These are phyloP conservation scores for Barbatosphaeria neglecta DNA, from an alignment of 495 filamentous ascomycete species.

Conservation along the genomic window DNA sequence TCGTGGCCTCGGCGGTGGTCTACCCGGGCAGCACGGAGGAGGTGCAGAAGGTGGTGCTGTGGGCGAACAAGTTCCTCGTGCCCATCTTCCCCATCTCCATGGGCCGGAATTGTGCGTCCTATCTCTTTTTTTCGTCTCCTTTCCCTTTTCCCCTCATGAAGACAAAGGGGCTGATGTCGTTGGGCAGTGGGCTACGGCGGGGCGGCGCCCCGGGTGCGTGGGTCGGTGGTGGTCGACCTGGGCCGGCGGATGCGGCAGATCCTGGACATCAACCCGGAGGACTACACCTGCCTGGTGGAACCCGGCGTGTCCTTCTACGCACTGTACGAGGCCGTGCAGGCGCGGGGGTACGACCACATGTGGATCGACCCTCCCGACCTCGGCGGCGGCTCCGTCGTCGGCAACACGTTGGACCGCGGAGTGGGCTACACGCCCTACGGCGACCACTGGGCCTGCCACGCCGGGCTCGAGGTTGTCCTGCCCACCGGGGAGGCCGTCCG, in stretches of 20 bases:
- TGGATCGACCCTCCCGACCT: constrained; percentile 46
- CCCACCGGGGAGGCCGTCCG: constrained; percentile 43
- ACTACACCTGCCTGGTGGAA: constrained; percentile 42
- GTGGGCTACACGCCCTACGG: constrained; percentile 42
- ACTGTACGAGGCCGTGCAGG: constrained; percentile 40
- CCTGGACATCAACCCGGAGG: constrained; percentile 38
- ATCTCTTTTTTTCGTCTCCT: not conserved
- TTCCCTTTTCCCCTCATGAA: too few species aligned
- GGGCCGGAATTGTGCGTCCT: constrained; percentile 28
- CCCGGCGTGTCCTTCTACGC: constrained; percentile 46
- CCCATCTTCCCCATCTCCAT: constrained; percentile 45
- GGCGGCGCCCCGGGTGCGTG: constrained; percentile 42
- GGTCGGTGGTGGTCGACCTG: constrained; percentile 42
- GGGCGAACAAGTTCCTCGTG: constrained; percentile 36
- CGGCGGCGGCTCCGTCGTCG: constrained; percentile 44
- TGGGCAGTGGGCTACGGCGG: constrained; percentile 41
- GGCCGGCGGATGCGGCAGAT: constrained; percentile 44
- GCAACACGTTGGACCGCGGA: constrained; percentile 45
- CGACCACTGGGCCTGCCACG: constrained; percentile 45
- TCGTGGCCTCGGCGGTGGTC: constrained; percentile 30
- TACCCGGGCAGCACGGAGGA: constrained; percentile 29
- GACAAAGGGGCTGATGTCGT: not conserved
- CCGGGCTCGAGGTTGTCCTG: constrained; percentile 45
- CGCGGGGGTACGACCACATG: constrained; percentile 23
- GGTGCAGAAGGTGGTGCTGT: constrained; percentile 34